Base-by-base conservation (phyloP, 805 yeast genomes). In the Myxozyma geophila region DNA sequence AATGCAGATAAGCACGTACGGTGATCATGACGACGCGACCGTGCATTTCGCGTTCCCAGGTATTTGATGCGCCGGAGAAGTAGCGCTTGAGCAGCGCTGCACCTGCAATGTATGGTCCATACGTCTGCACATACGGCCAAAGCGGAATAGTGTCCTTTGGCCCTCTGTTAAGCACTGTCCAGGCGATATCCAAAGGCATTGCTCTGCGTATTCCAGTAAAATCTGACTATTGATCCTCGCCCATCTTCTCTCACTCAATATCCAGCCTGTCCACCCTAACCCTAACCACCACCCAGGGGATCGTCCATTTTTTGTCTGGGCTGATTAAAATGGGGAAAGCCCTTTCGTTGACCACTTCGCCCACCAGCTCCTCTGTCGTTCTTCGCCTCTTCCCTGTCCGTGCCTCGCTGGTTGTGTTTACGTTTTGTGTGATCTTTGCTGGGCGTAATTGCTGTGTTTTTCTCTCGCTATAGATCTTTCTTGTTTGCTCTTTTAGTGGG, bases 31-130 rank as follows among this genome's bases (percentile, higher is more conserved):
- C 74, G 4, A 92, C 98, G 71, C 87, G 86, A 1, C 98, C 98
- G 73, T 95, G 97, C 74, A 93, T 76, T 68, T 92, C 92, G 64
- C 98, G 81, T 66, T 90, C 96, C 97, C 97, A 93, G 0, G 92
- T 89, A 76, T 93, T 95, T 21, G 83, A 69, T 1, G 89, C 75
- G 10, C 99, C 99, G 41, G 87, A 83, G 71, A 89, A 86, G 77
- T 89, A 90, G 74, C 84, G 84, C 74, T 93, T 93, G 49, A 85
- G 57, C 0, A 82, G 81, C 0, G 78, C 82, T 0, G 82, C 72
- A 0, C 76, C 76, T 0, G 81, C 77, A 0, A 83, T 72, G 2
- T 80, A 77, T 0, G 97, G 96, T 0, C 82, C 87, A 67, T 83
- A 85, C 7, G 71, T 70, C 67, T 82, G 84, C 59, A 90, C 74